Base-by-base conservation (phyloP, 352 stramenopile genomes). In the Pythium plurisporium region DNA sequence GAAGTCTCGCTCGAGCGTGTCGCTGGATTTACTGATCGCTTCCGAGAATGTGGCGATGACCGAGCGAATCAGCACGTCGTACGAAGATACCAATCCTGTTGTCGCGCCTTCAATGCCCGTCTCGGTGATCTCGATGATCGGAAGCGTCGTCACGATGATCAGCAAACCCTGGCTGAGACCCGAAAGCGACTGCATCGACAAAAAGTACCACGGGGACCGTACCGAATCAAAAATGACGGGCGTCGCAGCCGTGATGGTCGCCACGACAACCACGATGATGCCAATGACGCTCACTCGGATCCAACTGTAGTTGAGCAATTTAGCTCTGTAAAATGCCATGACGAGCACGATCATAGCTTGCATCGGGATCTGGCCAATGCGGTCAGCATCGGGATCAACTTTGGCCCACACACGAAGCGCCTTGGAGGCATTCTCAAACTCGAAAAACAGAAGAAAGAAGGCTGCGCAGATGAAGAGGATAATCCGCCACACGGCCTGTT, bases 221-320 rank as follows among this genome's bases (percentile, higher is more conserved):
- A 75, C 65, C 6, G 59, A 55, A 34, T 75, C 49, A 31, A 79
- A 87, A 10, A 89, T 76, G 37, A 85, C 76, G 0, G 81, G 81
- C 1, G 79, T 34, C 0, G 65, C 52, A 29, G 69, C 57, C 15
- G 73, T 34, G 7, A 86, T 43, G 2, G 72, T 62, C 11, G 76
- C 53, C 0, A 50, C 55, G 12, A 88, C 64, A 8, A 60, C 64
- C 15, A 82, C 42, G 12, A 86, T 26, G 20, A 89, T 33, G 9
- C 64, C 70, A n/a, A 66, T 70, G 8, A 79, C 59, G 1, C 71
- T 79, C 4, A 89, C 65, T 25, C 75, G 77, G 26, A 85, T 65
- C 81, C 81, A 91, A 52, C 74, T 88, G 66, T 77, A 82, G 59
- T 91, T 91, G 36, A 91, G 79, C 37, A 89, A 47, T 19, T 67